Evolutionary conservation across 495 filamentous ascomycete species (phyloP).

Genomic region (Monascus purpureus): DNA sequence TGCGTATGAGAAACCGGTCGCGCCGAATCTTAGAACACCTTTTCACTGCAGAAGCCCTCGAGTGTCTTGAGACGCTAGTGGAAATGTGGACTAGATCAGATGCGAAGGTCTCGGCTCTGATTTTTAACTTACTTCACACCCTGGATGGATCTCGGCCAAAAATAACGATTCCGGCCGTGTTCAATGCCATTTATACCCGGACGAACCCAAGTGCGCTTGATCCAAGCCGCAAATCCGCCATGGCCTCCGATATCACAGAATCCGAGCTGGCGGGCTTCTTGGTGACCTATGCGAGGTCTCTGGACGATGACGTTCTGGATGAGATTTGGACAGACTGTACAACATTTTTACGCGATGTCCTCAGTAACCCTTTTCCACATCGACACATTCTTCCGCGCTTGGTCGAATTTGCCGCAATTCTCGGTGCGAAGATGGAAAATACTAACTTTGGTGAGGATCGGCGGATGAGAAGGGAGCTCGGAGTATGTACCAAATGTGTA

Average conservation of each 20-base stretch:
- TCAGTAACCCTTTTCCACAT: conserved; percentile 91
- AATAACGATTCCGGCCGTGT: conserved; percentile 88
- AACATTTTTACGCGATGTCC: conserved; percentile 74
- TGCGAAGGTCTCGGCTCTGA: conserved; percentile 25
- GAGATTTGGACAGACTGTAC: conserved; percentile 97
- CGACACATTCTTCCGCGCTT: conserved; percentile 78
- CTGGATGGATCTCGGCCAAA: conserved; percentile 84
- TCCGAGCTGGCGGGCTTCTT: conserved; percentile 75
- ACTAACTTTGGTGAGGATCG: conserved; percentile 95
- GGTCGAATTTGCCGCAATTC: conserved; percentile 73
- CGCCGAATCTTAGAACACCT: conserved; percentile 81
- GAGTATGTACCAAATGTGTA: conserved; percentile 40
- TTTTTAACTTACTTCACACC: conserved; percentile 78
- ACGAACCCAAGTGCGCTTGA: conserved; percentile 76
- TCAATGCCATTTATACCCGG: conserved; percentile 90
- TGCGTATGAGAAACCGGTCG: conserved; percentile 79
- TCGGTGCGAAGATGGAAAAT: conserved; percentile 91
- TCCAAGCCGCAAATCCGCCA: conserved; percentile 62
- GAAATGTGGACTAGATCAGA: conserved; percentile 57
- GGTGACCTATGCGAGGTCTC: conserved; percentile 71
- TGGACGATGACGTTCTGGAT: conserved; percentile 98
- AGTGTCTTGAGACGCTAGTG: conserved; percentile 82
- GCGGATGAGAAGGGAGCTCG: conserved; percentile 84
- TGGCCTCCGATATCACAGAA: conserved; percentile 73
- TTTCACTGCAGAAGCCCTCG: conserved; percentile 85